Conservation (phyloP, 2,329 filamentous ascomycete genomes). For the Trichoderma asperellum region DNA sequence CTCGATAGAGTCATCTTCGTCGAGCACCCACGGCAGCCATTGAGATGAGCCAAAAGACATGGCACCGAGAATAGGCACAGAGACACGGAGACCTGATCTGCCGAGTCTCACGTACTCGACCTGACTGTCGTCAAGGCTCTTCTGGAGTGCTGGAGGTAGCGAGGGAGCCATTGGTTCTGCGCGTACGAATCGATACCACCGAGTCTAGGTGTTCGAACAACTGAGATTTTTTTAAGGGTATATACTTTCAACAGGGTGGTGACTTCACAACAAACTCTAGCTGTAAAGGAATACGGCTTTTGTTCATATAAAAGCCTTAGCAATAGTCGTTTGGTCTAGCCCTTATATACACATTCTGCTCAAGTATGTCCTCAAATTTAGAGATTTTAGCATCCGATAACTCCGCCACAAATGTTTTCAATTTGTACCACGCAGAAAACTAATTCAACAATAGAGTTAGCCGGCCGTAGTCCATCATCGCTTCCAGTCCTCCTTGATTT, state of each 20-base stretch:
- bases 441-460: background rate
- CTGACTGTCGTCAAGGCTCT: background rate
- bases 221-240: too few species aligned
- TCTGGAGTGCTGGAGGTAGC: background rate
- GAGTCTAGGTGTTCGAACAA: background rate
- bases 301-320: background rate
- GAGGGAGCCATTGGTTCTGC: background rate
- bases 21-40: conserved; percentile 29
- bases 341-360: background rate
- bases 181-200: background rate
- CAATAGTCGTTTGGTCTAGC: background rate
- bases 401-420: background rate
- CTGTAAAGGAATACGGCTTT: background rate
- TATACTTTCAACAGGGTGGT: too few species aligned
- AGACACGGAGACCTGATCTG: conserved; percentile 23
- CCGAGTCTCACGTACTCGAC: background rate
- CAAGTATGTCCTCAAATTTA: background rate
- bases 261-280: too few species aligned
- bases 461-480: background rate
- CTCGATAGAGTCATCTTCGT: conserved; percentile 28
- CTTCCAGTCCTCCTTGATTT: background rate
- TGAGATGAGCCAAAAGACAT: conserved; percentile 25
- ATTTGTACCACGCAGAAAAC: background rate
- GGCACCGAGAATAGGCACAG: conserved; percentile 29
- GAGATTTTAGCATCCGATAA: background rate